Evolutionary conservation across 768 basidiomycete species (phyloP).

Genomic region (Podaxis sp.): DNA sequence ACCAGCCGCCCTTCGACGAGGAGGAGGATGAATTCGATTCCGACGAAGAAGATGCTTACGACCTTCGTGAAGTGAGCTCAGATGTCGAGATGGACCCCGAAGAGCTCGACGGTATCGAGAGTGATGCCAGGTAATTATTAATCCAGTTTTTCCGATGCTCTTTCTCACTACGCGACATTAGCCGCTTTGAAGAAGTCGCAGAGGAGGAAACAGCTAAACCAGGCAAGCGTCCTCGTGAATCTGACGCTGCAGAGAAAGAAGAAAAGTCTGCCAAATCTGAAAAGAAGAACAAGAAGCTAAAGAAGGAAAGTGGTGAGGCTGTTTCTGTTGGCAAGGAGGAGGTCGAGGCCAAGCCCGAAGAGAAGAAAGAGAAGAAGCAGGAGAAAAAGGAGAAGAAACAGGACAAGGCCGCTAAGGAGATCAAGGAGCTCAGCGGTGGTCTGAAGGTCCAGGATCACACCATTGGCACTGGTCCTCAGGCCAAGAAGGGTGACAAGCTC

Average conservation of each 20-base stretch:
- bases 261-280: constrained; percentile 40
- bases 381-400: constrained; percentile 36
- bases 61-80: constrained; percentile 76
- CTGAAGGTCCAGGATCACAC: constrained; percentile 77
- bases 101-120: constrained; percentile 58
- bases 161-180: constrained; percentile 22
- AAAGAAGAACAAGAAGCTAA: constrained; percentile 80
- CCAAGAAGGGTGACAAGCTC: constrained; percentile 83
- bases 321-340: constrained; percentile 44
- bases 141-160: neutral
- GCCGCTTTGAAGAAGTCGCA: constrained; percentile 74
- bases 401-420: constrained; percentile 28
- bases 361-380: constrained; percentile 29
- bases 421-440: constrained; percentile 63
- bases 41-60: constrained; percentile 61
- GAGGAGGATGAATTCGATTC: constrained; percentile 42
- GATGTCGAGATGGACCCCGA: constrained; percentile 77
- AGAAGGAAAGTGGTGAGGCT: constrained; percentile 48
- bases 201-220: constrained; percentile 45
- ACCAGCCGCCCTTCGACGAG: constrained; percentile 47
- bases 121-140: constrained; percentile 49
- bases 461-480: constrained; percentile 78
- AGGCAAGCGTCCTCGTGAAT: constrained; percentile 72
- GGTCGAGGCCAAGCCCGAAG: constrained; percentile 18
- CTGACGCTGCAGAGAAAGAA: constrained; percentile 41